Evolutionary conservation across 2,329 filamentous ascomycete genomes (phyloP), one percentile per base, ranked within the genome.

Genomic region (Penicillium sp.): DNA sequence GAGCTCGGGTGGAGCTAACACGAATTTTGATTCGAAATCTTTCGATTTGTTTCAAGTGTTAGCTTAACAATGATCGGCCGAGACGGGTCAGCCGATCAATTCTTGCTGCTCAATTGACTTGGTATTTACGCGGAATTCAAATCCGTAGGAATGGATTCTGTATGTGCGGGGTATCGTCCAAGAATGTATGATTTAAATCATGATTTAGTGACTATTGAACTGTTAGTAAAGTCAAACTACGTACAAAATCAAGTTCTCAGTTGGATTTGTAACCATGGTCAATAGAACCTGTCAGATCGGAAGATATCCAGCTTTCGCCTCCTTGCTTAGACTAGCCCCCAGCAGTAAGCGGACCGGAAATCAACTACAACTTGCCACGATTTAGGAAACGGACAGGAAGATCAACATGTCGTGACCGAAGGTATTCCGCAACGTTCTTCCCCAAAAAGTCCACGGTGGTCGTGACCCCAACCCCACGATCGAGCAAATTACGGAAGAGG

Each of bases 341-440:
- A 39, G 9, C n/a, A 19, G 16, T 33, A 14, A 33, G 35, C 35
- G 19, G 16, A 39, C 16, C 35, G 11, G 35, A 22, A 22, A 14
- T 5, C 14, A 13, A 22, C 29, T 46, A 72, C 27, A 72, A 49
- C 53, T 66, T 67, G 2, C 65, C 65, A 24, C 65, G 63, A 24
- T 67, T 69, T 31, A 76, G 58, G 57, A 75, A 75, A 54, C 61
- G 67, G 21, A 66, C 58, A 2, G 74, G 74, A 13, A 76, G 63
- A 63, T 74, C 71, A 24, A 76, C 73, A 61, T 69, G 64, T 39
- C 72, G 66, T 11, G 67, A 64, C 26, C 74, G 65, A 52, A 76
- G 56, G 57, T 68, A 76, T 53, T 76, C 74, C 16, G 72, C 74
- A 49, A 73, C 66, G 59, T 76, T 76, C 68, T 76, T 76, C 16